Evolutionary conservation across 805 yeast species (phyloP).

Genomic region (Cyberlindnera bimundalis): DNA sequence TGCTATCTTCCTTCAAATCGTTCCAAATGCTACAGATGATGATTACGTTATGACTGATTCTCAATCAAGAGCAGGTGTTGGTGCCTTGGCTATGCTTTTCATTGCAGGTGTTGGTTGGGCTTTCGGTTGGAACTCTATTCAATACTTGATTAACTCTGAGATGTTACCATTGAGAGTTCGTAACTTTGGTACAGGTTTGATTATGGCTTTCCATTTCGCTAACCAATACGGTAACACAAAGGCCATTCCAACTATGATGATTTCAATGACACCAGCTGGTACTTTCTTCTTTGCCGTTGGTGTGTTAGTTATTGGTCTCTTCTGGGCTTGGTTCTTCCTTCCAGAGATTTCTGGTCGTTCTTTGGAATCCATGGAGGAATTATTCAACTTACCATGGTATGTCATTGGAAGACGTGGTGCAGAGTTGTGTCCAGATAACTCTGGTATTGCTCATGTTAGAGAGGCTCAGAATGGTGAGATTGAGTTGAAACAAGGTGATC

Average conservation of each 20-base stretch:
- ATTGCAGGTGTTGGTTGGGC: conserved; percentile 57
- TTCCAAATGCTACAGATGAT: conserved; percentile 39
- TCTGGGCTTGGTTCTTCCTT: conserved; percentile 35
- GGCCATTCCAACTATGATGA: conserved; percentile 50
- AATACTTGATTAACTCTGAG: conserved; percentile 53
- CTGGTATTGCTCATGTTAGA: conserved; percentile 33
- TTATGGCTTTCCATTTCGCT: conserved; percentile 54
- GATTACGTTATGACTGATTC: conserved; percentile 31
- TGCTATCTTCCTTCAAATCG: conserved; percentile 43
- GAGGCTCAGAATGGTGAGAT: conserved; percentile 16
- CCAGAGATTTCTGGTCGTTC: conserved; percentile 39
- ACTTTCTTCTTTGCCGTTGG: conserved; percentile 50
- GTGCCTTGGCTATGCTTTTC: conserved; percentile 49
- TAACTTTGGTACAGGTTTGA: conserved; percentile 45
- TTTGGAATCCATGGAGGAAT: conserved; percentile 37
- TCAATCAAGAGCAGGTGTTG: conserved; percentile 38
- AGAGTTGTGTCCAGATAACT: conserved; percentile 48
- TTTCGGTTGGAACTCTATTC: conserved; percentile 54
- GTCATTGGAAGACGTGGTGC: conserved; percentile 53
- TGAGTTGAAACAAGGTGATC: conserved; percentile 13
- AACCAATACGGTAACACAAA: conserved; percentile 57
- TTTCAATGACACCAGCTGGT: conserved; percentile 44
- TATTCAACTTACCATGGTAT: conserved; percentile 51
- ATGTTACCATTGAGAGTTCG: conserved; percentile 50
- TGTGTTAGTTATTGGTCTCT: conserved; percentile 38